These are phyloP conservation scores for Apophysomyces variabilis DNA, from an alignment of 371 early-diverging fungal genomes.

Conservation along the genomic window DNA sequence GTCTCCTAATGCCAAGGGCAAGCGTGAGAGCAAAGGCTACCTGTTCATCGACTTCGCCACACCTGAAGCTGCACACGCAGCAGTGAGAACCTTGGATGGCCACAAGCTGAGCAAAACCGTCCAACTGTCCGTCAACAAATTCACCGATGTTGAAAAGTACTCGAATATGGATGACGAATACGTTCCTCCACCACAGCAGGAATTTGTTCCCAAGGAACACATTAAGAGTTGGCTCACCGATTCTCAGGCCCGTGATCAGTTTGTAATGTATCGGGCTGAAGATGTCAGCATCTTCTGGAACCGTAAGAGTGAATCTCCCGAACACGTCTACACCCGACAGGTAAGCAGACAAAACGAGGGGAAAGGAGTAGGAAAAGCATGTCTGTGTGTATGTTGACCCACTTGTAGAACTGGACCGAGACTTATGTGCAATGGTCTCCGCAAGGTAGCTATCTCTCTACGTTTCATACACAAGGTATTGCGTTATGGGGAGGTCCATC, in stretches of 20 bases:
- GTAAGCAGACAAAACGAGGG: slow-evolving; percentile 41
- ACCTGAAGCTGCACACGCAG: slow-evolving; percentile 81
- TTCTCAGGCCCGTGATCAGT: slow-evolving; percentile 89
- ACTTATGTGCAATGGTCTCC: slow-evolving; percentile 95
- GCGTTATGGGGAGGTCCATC: slow-evolving; percentile 97
- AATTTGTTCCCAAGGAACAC: slow-evolving; percentile 85
- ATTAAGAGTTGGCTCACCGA: slow-evolving; percentile 91
- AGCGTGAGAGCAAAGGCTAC: slow-evolving; percentile 83
- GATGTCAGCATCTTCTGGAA: slow-evolving; percentile 90
- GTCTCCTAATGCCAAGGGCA: slow-evolving; percentile 71
- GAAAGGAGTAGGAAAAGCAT: not conserved
- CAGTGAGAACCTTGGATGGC: slow-evolving; percentile 80
- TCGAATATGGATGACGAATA: slow-evolving; percentile 77
- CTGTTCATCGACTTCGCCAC: slow-evolving; percentile 94
- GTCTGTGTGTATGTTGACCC: not conserved
- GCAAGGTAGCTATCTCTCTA: slow-evolving; percentile 89
- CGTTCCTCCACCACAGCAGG: slow-evolving; percentile 68
- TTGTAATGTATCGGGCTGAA: slow-evolving; percentile 83
- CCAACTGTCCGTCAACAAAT: slow-evolving; percentile 82
- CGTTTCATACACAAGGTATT: slow-evolving; percentile 94
- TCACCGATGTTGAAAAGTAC: slow-evolving; percentile 91
- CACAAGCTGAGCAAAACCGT: slow-evolving; percentile 85
- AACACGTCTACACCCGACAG: slow-evolving; percentile 71
- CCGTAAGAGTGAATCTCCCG: slow-evolving; percentile 85
- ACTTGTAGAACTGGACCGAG: slow-evolving; percentile 88